These are phyloP conservation scores for Iris pallida DNA, from an alignment of 116 monocot genomes.

Conservation along the genomic window DNA sequence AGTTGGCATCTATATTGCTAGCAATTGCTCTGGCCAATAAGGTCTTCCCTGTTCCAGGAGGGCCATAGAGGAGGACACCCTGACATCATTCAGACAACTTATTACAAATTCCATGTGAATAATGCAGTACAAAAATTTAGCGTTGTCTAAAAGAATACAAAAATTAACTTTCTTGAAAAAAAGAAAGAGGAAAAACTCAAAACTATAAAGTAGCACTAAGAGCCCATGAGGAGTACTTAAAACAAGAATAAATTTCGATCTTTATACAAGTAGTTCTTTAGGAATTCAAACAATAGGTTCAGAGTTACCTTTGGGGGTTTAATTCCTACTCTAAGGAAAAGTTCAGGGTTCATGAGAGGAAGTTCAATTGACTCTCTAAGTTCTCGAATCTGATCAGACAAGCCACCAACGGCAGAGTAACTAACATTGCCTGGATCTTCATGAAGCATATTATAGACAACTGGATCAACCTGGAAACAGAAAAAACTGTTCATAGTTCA, in stretches of 20 bases:
- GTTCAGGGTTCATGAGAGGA: constrained; percentile 96
- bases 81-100: constrained; percentile 23
- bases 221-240: too few relatives aligned
- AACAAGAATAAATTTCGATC: too few relatives aligned
- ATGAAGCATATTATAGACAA: constrained; percentile 98
- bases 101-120: neutral
- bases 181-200: too few relatives aligned
- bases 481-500: neutral
- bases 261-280: too few relatives aligned
- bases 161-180: too few relatives aligned
- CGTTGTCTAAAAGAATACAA: too few relatives aligned
- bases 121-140: neutral
- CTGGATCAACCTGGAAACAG: constrained; percentile 83
- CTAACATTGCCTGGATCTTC: constrained; percentile 97
- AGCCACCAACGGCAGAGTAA: constrained; percentile 95
- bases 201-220: too few relatives aligned
- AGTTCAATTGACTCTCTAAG: constrained; percentile 93
- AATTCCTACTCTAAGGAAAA: constrained; percentile 92
- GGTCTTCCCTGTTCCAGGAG: constrained; percentile 98
- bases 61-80: constrained; percentile 98
- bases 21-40: constrained; percentile 97
- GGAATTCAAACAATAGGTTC: neutral
- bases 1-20: constrained; percentile 98
- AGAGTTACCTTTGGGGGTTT: constrained; percentile 87
- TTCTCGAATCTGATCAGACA: constrained; percentile 94